A percentile compares a stretch with the other conserved stretches of the same genome.
phyloP scores from a whole-genome alignment of 2,329 filamentous ascomycete genomes.

The Fusarium sp. region DNA sequence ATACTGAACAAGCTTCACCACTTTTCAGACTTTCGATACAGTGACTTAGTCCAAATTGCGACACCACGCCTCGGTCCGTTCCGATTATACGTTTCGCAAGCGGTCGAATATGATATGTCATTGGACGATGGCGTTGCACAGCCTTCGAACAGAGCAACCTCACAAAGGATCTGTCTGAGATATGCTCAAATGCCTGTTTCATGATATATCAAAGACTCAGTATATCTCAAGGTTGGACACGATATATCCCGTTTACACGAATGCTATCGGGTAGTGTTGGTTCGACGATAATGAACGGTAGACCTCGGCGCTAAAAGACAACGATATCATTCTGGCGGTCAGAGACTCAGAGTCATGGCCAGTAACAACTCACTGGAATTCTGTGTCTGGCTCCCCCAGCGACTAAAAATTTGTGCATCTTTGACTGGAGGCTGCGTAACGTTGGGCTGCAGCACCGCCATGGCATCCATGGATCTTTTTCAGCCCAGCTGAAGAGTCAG shows the following conservation, averaged over 20 bases:
- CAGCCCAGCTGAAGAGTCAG: slow-evolving; percentile 33
- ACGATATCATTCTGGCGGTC: slow-evolving; percentile 37
- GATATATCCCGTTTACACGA: slow-evolving; percentile 1
- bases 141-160: slow-evolving; percentile 16
- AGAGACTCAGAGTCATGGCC: slow-evolving; percentile 2
- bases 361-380: slow-evolving; percentile 32
- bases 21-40: slow-evolving; percentile 6
- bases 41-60: slow-evolving; percentile 10
- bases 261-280: slow-evolving; percentile 6
- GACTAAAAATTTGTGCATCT: slow-evolving; percentile 34
- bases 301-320: slow-evolving; percentile 17
- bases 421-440: slow-evolving; percentile 40
- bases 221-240: slow-evolving; percentile 5
- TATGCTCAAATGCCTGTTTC: slow-evolving; percentile 14
- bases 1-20: slow-evolving; percentile 7
- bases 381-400: slow-evolving; percentile 33
- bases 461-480: slow-evolving; percentile 24
- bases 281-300: not conserved
- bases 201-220: slow-evolving; percentile 4
- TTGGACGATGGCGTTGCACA: slow-evolving; percentile 37
- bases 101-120: slow-evolving; percentile 18
- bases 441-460: slow-evolving; percentile 42
- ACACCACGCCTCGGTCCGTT: slow-evolving; percentile 43
- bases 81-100: slow-evolving; percentile 35
- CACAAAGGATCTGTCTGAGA: not conserved